Base-by-base conservation (phyloP, 306 rosid species). In the Lagenaria siceraria region DNA sequence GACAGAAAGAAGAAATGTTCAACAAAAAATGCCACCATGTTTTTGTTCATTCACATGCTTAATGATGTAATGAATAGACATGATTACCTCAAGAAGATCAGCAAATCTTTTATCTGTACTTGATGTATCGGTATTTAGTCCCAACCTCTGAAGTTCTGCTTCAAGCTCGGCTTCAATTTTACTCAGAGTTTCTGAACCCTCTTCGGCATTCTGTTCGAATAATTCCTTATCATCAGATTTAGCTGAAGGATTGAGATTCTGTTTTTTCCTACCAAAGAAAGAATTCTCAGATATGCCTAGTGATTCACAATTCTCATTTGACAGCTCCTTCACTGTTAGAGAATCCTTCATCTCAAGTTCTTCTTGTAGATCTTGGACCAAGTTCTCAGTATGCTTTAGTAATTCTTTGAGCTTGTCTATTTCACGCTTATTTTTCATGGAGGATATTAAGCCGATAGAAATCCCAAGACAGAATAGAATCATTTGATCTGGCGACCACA, bases 111-210 rank as follows among this genome's bases (percentile, higher is more conserved):
- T 71, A 40, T 87, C 83, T 46, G 84, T 51, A 82, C 83, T 83
- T 59, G 90, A 84, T 19, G 85, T 73, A 82, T 82, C 86, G 82
- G 87, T 86, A 83, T 87, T 87, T 79, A 95, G 69, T 73, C 92
- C 97, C 83, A 95, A 70, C 75, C 92, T 90, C 92, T 89, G 93
- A 21, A 95, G 92, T 88, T 95, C 98, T 61, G 93, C 98, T 89
- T 95, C 98, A 84, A 95, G 98, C 85, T 95, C 98, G 40, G 97
- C 98, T 81, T 92, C 98, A 78, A 95, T 95, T 89, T 90, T 89
- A 83, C 96, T 92, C 81, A 89, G 84, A 36, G 87, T 81, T 42
- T 86, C 93, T n/a, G 88, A 87, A 81, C 80, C 81, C 75, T 83
- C 84, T 59, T 83, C 94, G 77, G 85, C 88, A 78, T 85, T 88